A percentile compares a stretch with the other conserved stretches of the same genome.
These are phyloP conservation scores for Lentinula detonsa DNA, from an alignment of 768 basidiomycete genomes.

Conservation along the genomic window DNA sequence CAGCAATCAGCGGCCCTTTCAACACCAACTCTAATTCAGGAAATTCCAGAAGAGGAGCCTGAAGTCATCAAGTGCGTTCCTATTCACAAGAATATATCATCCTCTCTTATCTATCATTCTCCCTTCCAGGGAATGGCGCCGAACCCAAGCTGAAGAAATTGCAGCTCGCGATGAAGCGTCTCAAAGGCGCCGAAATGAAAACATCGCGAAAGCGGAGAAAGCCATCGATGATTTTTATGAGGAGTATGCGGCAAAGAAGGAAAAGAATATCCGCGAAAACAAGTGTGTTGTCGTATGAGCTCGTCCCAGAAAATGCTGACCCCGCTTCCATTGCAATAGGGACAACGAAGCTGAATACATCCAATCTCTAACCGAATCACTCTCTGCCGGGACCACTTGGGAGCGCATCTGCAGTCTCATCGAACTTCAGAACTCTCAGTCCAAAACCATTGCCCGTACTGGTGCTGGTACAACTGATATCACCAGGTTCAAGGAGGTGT, in stretches of 20 bases:
- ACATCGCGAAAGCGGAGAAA: constrained; percentile 76
- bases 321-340: constrained; percentile 33
- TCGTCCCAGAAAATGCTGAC: neutral
- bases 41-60: constrained; percentile 73
- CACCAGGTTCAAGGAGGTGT: constrained; percentile 85
- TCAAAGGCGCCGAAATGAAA: constrained; percentile 72
- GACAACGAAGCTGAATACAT: constrained; percentile 83
- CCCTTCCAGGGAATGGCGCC: constrained; percentile 71
- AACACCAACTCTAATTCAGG: constrained; percentile 68
- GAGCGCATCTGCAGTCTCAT: constrained; percentile 82
- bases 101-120: neutral
- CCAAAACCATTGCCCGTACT: constrained; percentile 87
- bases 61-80: constrained; percentile 74
- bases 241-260: constrained; percentile 82
- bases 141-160: constrained; percentile 81
- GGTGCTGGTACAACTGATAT: constrained; percentile 88
- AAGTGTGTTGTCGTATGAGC: constrained; percentile 53
- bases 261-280: constrained; percentile 88
- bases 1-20: constrained; percentile 65
- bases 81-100: neutral
- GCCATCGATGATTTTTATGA: constrained; percentile 90
- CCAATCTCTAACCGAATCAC: constrained; percentile 59
- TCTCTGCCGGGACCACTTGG: constrained; percentile 93
- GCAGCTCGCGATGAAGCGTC: constrained; percentile 76
- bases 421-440: constrained; percentile 93